Evolutionary conservation across 177 flowering plant species (phyloP), one percentile per base, ranked within the genome.

Genomic region (Vitis hybrid): DNA sequence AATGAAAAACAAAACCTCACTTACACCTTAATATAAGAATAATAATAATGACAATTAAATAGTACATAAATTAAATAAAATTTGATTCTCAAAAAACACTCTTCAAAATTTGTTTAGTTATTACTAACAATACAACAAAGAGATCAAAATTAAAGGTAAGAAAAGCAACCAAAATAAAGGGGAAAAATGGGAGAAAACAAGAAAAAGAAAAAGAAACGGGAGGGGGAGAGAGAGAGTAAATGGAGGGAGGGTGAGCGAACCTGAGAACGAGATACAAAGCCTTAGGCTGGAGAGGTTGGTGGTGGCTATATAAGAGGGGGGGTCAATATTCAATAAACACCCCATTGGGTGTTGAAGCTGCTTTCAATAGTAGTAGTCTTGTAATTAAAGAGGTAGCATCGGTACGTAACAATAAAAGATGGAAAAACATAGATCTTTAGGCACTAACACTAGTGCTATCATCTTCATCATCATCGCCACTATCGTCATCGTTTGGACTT

Each of bases 321-420:
- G 80, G 79, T 77, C 81, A 68, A 68, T 17, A 77, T 79, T 76
- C 80, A 64, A 76, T 70, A 69, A 68, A 14, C 71, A 62, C 50
- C 47, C 79, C 75, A 78, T 73, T 78, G 77, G 82, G 33, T 47
- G 67, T 19, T 38, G 49, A 67, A 71, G 68, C 66, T 53, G 19
- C 8, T 47, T 49, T 14, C 38, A 56, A 11, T 47, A 14, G 52
- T 55, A 38, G 15, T 28, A 15, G 11, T 12, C 2, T 11, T 17
- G 38, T 14, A 62, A n/a, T 28, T 28, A 28, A 28, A 28, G 31
- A 28, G 31, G 5, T 17, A 59, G 64, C 19, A 3, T 19, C 19
- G 67, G 66, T 22, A 24, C 28, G 28, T 24, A 5, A 13, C 51
- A 53, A 62, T 33, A 62, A 24, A 20, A 70, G 14, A 2, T 56